Percentiles rank a stretch among this genome's conserved stretches.
These are phyloP conservation scores for Claviceps monticola DNA, from an alignment of 2,329 filamentous ascomycete genomes.

Conservation along the genomic window DNA sequence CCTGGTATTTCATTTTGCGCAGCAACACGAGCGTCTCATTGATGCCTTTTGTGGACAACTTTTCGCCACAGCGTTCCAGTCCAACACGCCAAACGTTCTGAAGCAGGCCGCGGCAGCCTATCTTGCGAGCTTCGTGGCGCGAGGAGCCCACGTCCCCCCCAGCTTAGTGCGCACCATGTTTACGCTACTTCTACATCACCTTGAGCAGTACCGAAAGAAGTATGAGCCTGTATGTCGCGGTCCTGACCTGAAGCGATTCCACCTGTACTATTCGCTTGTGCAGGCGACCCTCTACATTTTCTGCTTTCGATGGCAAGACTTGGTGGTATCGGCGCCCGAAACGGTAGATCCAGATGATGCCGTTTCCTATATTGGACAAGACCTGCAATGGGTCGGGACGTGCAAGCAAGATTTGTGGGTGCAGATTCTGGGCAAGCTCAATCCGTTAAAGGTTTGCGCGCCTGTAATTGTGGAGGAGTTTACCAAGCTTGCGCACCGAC, in stretches of 20 bases:
- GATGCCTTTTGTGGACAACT: constrained; percentile 74
- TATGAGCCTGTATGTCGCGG: constrained; percentile 66
- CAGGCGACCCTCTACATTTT: constrained; percentile 90
- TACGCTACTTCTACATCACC: constrained; percentile 59
- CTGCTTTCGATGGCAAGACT: constrained; percentile 93
- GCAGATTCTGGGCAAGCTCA: constrained; percentile 78
- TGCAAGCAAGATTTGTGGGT: constrained; percentile 61
- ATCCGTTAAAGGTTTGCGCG: constrained; percentile 89
- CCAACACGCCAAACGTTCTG: constrained; percentile 55
- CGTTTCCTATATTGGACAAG: constrained; percentile 48
- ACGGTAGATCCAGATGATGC: constrained; percentile 48
- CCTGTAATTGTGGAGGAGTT: constrained; percentile 85
- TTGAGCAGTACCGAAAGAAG: constrained; percentile 59
- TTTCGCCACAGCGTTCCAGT: constrained; percentile 33
- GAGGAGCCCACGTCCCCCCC: constrained; percentile 67
- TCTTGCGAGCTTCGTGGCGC: constrained; percentile 83
- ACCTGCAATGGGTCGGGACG: constrained; percentile 63
- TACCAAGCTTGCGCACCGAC: constrained; percentile 70
- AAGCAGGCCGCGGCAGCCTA: constrained; percentile 84
- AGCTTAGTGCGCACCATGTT: constrained; percentile 73
- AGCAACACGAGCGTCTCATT: constrained; percentile 63
- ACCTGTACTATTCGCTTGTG: constrained; percentile 74
- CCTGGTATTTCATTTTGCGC: constrained; percentile 87
- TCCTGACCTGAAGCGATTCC: constrained; percentile 73
- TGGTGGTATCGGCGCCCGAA: constrained; percentile 51